Percentiles rank a stretch among this genome's conserved stretches.
These are phyloP conservation scores for Daldinia decipiens DNA, from an alignment of 495 filamentous ascomycete genomes.

Conservation along the genomic window DNA sequence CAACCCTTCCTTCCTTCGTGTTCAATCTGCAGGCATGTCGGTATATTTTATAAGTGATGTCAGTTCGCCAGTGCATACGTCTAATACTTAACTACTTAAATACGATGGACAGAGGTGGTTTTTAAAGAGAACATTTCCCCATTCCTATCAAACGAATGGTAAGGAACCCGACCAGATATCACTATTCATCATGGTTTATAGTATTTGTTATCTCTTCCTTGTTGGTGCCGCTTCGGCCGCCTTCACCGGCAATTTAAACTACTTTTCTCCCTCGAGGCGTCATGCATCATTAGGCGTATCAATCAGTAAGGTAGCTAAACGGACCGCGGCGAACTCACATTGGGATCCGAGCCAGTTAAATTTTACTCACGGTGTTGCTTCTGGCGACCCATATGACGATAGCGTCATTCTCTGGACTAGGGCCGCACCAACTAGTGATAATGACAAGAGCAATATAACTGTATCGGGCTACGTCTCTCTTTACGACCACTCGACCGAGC, in stretches of 20 bases:
- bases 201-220: constrained; percentile 22
- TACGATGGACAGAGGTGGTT: neutral
- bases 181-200: constrained; percentile 31
- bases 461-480: constrained; percentile 64
- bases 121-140: constrained; percentile 6
- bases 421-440: constrained; percentile 60
- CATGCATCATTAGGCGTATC: constrained; percentile 67
- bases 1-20: constrained; percentile 16
- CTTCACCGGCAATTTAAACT: constrained; percentile 65
- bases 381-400: constrained; percentile 69
- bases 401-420: constrained; percentile 75
- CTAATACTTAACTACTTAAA: neutral
- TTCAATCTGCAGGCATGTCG: constrained; percentile 8
- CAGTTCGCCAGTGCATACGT: neutral
- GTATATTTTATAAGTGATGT: constrained; percentile 14
- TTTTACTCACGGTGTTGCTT: constrained; percentile 71
- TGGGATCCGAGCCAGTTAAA: constrained; percentile 59
- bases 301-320: constrained; percentile 55
- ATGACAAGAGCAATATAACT: constrained; percentile 64
- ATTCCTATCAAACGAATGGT: constrained; percentile 5
- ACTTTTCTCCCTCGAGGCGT: constrained; percentile 66
- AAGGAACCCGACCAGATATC: neutral
- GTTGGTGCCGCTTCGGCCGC: constrained; percentile 37
- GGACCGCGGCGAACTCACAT: constrained; percentile 49
- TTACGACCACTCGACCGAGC: constrained; percentile 65